Percentiles rank a stretch among this genome's conserved stretches.
phyloP scores from a whole-genome alignment of 805 yeast genomes.

The Pichia rugopelliculosa region DNA sequence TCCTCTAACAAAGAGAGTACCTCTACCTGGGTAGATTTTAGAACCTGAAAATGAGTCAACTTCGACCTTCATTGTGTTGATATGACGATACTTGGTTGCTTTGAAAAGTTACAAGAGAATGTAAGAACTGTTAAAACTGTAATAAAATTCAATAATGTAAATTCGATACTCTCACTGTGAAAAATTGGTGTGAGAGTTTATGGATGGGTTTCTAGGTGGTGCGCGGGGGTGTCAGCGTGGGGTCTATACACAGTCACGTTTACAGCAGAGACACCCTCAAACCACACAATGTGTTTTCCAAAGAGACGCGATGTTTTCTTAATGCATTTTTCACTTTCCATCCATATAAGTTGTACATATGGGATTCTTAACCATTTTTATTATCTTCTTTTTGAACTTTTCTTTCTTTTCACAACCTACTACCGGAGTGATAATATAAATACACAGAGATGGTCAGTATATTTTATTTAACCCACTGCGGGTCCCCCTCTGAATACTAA shows the following conservation, averaged over 20 bases:
- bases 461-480: constrained; percentile 8
- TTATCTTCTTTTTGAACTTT: not conserved
- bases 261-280: not conserved
- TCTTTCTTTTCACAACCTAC: constrained; percentile 4
- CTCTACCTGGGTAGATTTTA: constrained; percentile 99
- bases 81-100: constrained; percentile 4
- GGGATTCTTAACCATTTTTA: not conserved
- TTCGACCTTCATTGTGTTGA: constrained; percentile 86
- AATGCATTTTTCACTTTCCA: not conserved
- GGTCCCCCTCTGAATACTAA: not conserved
- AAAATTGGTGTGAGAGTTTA: not conserved
- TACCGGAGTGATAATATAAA: constrained; percentile 88
- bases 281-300: not conserved
- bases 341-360: not conserved
- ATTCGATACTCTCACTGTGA: not conserved
- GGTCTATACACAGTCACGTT: not conserved
- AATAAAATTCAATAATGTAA: not conserved
- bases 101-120: not conserved
- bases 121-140: not conserved
- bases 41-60: constrained; percentile 98
- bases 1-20: constrained; percentile 98
- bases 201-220: not conserved
- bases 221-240: not conserved
- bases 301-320: not conserved
- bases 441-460: constrained; percentile 99